Evolutionary conservation across 148 eudicot genomes (phyloP), one percentile per base, ranked within the genome.

Genomic region (Dysphania ambrosioides): DNA sequence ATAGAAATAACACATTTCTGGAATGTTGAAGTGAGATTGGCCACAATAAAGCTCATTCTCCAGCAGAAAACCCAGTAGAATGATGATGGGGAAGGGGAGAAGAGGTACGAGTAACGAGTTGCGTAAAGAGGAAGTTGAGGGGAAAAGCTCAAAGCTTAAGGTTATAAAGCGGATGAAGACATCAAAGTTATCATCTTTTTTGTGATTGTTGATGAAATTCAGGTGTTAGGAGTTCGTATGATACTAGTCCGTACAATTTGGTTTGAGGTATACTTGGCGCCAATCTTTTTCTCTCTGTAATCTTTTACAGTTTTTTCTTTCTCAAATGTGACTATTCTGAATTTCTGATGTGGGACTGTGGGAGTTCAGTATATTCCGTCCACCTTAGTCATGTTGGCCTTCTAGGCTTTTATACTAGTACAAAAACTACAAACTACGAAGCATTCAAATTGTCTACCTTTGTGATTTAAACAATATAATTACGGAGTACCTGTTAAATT

Each of bases 111-210:
- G 11, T 8, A 51, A 18, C 18, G 18, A 40, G 30, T 55, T 26
- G 75, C 7, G 63, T 36, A 29, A 15, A 30, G 6, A 44, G 77
- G 65, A 62, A 70, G 16, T 30, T 53, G 51, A 41, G 75, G 35
- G 13, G 49, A 64, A 80, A 62, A 70, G 26, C 47, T 62, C 15
- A 36, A 61, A 12, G 73, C 16, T 74, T 74, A 75, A 80, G 67
- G 78, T 53, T 71, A 27, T 42, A 55, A 55, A 24, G 79, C 3
- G 71, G 8, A 6, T 27, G 16, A 36, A 35, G 64, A 47, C 71
- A 75, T 53, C 47, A 60, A 68, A 68, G 44, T 55, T 6, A 70
- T 21, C 31, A 62, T 63, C 47, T 30, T 57, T 70, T 49, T 68
- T 16, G 29, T 1, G 72, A 75, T 56, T 67, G 35, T 27, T 35